Base-by-base conservation (phyloP, 352 stramenopile species). In the Pythium biforme region DNA sequence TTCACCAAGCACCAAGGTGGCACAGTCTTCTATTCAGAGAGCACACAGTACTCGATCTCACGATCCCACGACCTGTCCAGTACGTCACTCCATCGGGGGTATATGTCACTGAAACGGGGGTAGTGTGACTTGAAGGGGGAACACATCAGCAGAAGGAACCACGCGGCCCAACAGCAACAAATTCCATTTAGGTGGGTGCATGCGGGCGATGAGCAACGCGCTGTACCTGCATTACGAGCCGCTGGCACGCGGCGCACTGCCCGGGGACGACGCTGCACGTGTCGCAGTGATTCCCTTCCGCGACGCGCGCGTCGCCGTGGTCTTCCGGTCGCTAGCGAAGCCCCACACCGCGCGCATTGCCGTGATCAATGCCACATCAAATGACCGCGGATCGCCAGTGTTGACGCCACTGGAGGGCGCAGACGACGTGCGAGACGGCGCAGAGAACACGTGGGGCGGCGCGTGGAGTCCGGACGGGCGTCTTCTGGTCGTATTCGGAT, bases 401-500 rank as follows among this genome's bases (percentile, higher is more conserved):
- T 52, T 59, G 23, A 64, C 54, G 55, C 20, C 39, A 9, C 49
- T 69, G 3, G 31, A 31, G 15, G 37, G 37, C 37, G 5, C 37
- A 14, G 11, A 43, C 9, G 37, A 43, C 37, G 31, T 11, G 31
- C 31, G 14, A 1, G n/a, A 34, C 25, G n/a, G 4, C 6, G 46
- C 29, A 14, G 9, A 8, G 33, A 10, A 19, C 33, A 37, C 26
- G 26, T 70, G 63, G 63, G 39, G 64, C 29, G 58, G 45, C 10
- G 26, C 48, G 7, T 73, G 66, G 83, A 92, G 79, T 66, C 64
- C 74, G 17, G 76, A 90, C 55, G 69, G 64, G 8, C 66, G 73
- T 10, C 75, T 84, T 57, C 59, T 92, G 26, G 62, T 88, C 34
- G 46, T 90, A 14, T 64, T 64, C 19, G 81, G 81, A 9, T 17